Conservation (phyloP, 106 monocot species). For the Allium sativum region DNA sequence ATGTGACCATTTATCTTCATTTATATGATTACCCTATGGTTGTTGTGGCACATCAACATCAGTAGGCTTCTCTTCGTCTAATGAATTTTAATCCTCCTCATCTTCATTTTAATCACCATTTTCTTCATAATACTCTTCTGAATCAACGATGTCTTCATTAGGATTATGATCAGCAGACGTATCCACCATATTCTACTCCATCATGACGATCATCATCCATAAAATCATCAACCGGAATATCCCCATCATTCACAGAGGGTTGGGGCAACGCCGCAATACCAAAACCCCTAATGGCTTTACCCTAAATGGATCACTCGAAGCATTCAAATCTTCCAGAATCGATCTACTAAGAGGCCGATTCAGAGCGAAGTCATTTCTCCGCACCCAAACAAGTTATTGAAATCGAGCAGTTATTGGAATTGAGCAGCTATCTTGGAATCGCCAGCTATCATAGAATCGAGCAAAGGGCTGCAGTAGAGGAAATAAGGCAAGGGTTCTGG, state of each 20-base stretch:
- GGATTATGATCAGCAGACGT: conserved; percentile 19
- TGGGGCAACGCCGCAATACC: too few species aligned
- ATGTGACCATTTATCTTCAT: conserved; percentile 61
- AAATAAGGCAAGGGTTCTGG: too few species aligned
- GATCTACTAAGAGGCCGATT: too few species aligned
- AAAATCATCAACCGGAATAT: conserved; percentile 33
- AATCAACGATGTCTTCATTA: conserved; percentile 16
- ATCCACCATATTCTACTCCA: conserved; percentile 38
- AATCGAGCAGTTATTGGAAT: too few species aligned
- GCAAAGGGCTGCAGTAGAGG: too few species aligned
- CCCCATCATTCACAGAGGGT: conserved; percentile 18
- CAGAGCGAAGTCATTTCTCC: too few species aligned
- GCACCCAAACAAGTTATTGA: too few species aligned
- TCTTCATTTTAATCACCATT: conserved; percentile 32
- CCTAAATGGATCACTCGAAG: too few species aligned
- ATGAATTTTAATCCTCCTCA: conserved; percentile 35
- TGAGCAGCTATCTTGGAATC: too few species aligned
- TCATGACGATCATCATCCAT: conserved; percentile 38
- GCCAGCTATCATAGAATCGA: too few species aligned
- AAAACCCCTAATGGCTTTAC: too few species aligned
- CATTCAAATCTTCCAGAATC: too few species aligned
- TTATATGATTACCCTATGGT: conserved; percentile 9
- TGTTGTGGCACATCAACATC: conserved; percentile 18
- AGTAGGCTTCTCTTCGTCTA: conserved; percentile 21
- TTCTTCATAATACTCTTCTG: conserved; percentile 36